phyloP scores from a whole-genome alignment of 768 basidiomycete species.

The Termitomyces sp. region DNA sequence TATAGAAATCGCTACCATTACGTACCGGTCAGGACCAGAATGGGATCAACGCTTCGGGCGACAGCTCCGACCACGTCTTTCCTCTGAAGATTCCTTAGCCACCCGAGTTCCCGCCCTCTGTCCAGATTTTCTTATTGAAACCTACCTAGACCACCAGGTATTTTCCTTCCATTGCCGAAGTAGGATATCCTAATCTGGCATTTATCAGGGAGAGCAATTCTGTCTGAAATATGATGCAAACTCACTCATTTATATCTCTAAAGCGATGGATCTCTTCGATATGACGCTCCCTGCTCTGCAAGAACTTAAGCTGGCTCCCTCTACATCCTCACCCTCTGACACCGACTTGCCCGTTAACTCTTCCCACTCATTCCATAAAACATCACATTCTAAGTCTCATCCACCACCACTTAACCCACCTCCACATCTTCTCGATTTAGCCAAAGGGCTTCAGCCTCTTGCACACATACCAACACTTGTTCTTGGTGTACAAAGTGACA shows the following conservation, averaged over 20 bases:
- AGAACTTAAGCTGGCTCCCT: constrained; percentile 51
- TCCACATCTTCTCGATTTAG: constrained; percentile 70
- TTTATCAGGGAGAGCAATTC: constrained; percentile 80
- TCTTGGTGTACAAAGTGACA: constrained; percentile 94
- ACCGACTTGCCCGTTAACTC: constrained; percentile 17
- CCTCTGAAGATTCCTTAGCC: constrained; percentile 22
- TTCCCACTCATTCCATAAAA: constrained; percentile 23
- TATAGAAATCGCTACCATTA: constrained; percentile 96
- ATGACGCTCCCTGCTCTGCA: constrained; percentile 76
- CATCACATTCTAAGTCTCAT: constrained; percentile 62
- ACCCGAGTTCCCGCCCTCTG: constrained; percentile 71
- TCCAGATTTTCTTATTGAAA: constrained; percentile 97
- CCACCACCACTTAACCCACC: constrained; percentile 70
- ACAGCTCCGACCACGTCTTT: constrained; percentile 45
- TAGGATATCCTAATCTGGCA: constrained; percentile 14
- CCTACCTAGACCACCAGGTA: constrained; percentile 95
- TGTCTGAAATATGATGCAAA: constrained; percentile 99
- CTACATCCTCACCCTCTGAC: constrained; percentile 14
- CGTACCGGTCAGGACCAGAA: constrained; percentile 97
- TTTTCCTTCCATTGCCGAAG: constrained; percentile 53
- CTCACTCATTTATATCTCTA: constrained; percentile 96
- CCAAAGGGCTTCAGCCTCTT: constrained; percentile 72
- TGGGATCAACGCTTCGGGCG: constrained; percentile 99
- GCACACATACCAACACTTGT: constrained; percentile 75
- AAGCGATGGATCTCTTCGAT: constrained; percentile 99